Base-by-base conservation (phyloP, 1,139 yeast species). In the Candida sojae region DNA sequence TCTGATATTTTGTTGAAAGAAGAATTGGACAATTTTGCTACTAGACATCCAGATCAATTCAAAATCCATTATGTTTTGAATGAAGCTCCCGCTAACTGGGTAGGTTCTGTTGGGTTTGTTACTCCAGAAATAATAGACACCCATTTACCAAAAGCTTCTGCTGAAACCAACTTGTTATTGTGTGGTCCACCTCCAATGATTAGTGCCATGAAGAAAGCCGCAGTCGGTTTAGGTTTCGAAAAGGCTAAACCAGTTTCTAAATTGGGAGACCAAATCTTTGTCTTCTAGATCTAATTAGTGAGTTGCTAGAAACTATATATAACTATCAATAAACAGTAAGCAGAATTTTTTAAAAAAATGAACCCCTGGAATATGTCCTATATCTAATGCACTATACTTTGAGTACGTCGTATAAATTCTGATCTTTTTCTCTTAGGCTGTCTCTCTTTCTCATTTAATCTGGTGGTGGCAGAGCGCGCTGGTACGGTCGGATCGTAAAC, bases 101-200 rank as follows among this genome's bases (percentile, higher is more conserved):
- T 65, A 47, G 79, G 81, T 8, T 59, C 71, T 38, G 68, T 70
- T 44, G 97, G 97, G 33, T 88, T 70, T 73, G 84, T 90, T 62
- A 76, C 87, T 60, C 84, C 86, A 66, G 95, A 87, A 39, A 81
- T 77, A 63, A 72, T 90, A 62, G 65, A 68, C 42, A 67, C 69
- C 54, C 69, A 83, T 69, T 75, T 86, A 60, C 82, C 88, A 56
- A 77, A 81, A 54, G 75, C 86, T 46, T 73, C 81, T 54, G 83
- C 73, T 56, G 77, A 83, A 59, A 75, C 85, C 66, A 84, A 88
- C 70, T 79, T 88, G 56, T 86, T 91, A 66, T 85, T 88, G 57
- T 90, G 98, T 76, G 99, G 97, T 58, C 96, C 97, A 48, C 93
- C 95, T 62, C 88, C 90, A 47, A 75, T 90, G 73, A 83, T 85